Base-by-base conservation (phyloP, 768 basidiomycete genomes). In the Xerocomellus dryophilus region DNA sequence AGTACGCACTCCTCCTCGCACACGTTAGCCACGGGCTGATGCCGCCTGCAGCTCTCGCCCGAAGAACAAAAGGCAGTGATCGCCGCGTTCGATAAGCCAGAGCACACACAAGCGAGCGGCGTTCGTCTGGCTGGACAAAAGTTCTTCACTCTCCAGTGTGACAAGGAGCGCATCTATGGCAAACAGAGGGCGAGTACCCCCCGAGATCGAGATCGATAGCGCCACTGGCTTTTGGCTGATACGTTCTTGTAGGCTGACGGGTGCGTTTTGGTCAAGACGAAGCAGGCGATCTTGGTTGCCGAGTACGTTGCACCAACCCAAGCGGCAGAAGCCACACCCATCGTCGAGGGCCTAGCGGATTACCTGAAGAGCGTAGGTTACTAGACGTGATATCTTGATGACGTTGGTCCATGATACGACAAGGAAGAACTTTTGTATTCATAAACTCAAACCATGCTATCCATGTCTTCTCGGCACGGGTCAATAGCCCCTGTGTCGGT, bases 241-340 rank as follows among this genome's bases (percentile, higher is more conserved):
- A 17, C 8, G 23, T 29, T 14, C 2, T 32, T 21, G 5, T 64
- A 95, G 93, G 79, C 77, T 20, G 83, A 90, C 67, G 94, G 95
- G 1, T 81, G 76, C 35, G 62, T 81, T 29, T 63, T 93, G 54
- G 84, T 89, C 43, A 89, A 88, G 77, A 95, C 92, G 17, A 86
- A 79, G 56, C 87, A 90, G 64, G 92, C 90, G n/a, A 74, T 96
- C 51, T 76, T 98, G 48, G 84, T 97, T 20, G 81, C 83, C 6
- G 85, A 86, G 65, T 98, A 96, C 71, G 54, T 54, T 0, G 73
- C 77, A 6, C 91, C 91, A 0, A 65, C 68, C 38, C 86, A 88
- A 66, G 85, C 83, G 2, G 61, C 73, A 15, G 93, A 95, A 67
- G 76, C 80, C 17, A 86, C 82, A 20, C 64, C 78, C 15, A 59